These are phyloP conservation scores for Aspergillus thermomutatus DNA, from an alignment of 2,329 filamentous ascomycete species.

Conservation along the genomic window DNA sequence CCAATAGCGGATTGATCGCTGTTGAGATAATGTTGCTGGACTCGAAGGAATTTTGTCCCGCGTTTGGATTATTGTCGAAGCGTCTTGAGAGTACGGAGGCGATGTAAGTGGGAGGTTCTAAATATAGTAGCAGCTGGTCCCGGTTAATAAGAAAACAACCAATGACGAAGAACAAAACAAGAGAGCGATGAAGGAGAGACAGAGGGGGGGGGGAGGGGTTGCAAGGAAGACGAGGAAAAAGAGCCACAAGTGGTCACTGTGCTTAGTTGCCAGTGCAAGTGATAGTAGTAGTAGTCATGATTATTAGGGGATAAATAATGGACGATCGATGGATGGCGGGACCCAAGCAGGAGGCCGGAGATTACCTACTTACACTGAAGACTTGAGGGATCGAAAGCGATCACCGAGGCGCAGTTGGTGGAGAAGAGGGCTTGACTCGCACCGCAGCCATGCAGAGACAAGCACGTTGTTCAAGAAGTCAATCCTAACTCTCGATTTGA, in stretches of 20 bases:
- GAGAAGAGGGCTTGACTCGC: slow-evolving; percentile 6
- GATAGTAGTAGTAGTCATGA: neutral
- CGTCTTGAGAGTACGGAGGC: slow-evolving; percentile 14
- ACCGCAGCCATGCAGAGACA: neutral
- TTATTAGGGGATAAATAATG: neutral
- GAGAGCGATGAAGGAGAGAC: neutral
- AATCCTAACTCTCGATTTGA: neutral
- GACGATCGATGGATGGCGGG: neutral
- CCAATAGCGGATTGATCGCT: neutral
- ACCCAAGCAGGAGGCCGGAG: slow-evolving; percentile 7
- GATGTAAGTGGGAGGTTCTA: slow-evolving; percentile 26
- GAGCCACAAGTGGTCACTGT: slow-evolving; percentile 11
- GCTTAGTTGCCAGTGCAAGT: slow-evolving; percentile 6
- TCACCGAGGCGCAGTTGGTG: slow-evolving; percentile 24
- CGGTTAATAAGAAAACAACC: slow-evolving; percentile 13
- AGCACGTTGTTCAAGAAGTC: neutral
- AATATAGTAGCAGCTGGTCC: slow-evolving; percentile 32
- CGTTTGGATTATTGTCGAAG: neutral
- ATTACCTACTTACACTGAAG: slow-evolving; percentile 18
- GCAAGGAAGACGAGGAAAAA: slow-evolving; percentile 3
- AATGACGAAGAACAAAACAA: slow-evolving; percentile 22
- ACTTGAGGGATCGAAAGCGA: slow-evolving; percentile 14
- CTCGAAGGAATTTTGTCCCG: neutral
- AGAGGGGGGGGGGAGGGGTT: slow-evolving; percentile 1
- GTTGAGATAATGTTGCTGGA: neutral